phyloP scores from a whole-genome alignment of 495 filamentous ascomycete species.

The Aspergillus cavernicola region DNA sequence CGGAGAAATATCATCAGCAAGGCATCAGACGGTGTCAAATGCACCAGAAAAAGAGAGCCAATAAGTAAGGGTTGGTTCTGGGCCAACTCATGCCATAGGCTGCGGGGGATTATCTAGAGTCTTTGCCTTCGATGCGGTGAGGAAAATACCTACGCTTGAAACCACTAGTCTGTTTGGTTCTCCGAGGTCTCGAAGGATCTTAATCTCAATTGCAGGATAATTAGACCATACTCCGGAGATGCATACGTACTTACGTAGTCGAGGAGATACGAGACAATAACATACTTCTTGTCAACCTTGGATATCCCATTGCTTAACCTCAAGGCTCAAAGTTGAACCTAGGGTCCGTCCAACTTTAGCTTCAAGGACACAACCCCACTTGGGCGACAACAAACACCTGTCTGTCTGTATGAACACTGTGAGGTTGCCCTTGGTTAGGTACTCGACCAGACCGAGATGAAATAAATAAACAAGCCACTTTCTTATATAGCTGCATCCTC shows the following conservation, averaged over 20 bases:
- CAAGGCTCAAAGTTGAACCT: conserved; percentile 12
- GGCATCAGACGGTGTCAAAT: conserved; percentile 5
- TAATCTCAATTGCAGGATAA: neutral
- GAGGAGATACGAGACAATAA: neutral
- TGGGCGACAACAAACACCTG: conserved; percentile 17
- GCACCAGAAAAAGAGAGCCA: conserved; percentile 1
- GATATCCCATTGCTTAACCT: no score
- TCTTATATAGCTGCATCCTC: conserved; percentile 7
- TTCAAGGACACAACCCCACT: conserved; percentile 17
- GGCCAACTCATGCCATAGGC: conserved; percentile 19
- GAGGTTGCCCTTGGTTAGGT: no score
- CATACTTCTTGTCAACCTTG: neutral
- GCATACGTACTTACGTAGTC: neutral
- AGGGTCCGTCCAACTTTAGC: conserved; percentile 16
- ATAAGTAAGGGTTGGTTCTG: neutral
- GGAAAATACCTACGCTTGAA: conserved; percentile 7
- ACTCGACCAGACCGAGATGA: no score
- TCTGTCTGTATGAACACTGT: no score
- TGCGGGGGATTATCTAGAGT: conserved; percentile 7
- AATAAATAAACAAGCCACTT: neutral
- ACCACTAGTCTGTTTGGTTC: neutral
- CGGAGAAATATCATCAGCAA: neutral
- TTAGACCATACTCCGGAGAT: neutral
- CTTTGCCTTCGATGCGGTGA: conserved; percentile 33
- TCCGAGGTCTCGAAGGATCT: conserved; percentile 16